Evolutionary conservation across 2,329 filamentous ascomycete species (phyloP).

Genomic region (Colletotrichum cereale): DNA sequence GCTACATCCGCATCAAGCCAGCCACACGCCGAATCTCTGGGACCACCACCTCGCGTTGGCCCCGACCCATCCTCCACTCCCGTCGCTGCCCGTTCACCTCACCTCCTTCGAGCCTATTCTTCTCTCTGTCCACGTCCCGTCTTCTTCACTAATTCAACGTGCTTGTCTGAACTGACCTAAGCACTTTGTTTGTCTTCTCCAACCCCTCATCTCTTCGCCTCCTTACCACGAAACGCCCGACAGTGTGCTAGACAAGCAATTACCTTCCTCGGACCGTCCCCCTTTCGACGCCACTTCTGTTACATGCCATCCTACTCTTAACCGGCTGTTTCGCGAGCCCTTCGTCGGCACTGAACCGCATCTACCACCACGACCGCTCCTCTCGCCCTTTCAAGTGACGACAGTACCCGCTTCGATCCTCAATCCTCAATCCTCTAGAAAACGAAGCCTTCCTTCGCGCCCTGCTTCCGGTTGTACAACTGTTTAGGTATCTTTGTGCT

Average conservation of each 20-base stretch:
- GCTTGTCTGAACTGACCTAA: conserved; percentile 8
- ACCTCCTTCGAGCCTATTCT: conserved; percentile 25
- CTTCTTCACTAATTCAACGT: conserved; percentile 25
- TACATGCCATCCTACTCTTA: conserved; percentile 8
- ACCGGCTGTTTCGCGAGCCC: conserved; percentile 1
- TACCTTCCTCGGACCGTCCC: background rate
- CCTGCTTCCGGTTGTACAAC: background rate
- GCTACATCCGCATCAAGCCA: background rate
- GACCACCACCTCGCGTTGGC: conserved; percentile 2
- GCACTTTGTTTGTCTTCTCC: conserved; percentile 13
- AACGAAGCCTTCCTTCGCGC: background rate
- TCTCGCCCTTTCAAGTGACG: conserved; percentile 13
- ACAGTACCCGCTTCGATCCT: conserved; percentile 13
- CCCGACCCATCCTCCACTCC: conserved; percentile 22
- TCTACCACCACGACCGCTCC: background rate
- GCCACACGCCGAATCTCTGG: conserved; percentile 2
- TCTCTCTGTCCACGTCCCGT: conserved; percentile 1
- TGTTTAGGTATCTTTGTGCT: background rate
- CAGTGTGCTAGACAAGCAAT: background rate
- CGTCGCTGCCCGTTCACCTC: conserved; percentile 32
- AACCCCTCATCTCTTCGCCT: conserved; percentile 1
- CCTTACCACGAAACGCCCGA: conserved; percentile 4
- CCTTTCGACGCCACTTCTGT: background rate
- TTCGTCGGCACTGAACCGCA: background rate
- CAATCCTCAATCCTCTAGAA: background rate